These are phyloP conservation scores for Phytophthora melonis DNA, from an alignment of 352 stramenopile species.

Conservation along the genomic window DNA sequence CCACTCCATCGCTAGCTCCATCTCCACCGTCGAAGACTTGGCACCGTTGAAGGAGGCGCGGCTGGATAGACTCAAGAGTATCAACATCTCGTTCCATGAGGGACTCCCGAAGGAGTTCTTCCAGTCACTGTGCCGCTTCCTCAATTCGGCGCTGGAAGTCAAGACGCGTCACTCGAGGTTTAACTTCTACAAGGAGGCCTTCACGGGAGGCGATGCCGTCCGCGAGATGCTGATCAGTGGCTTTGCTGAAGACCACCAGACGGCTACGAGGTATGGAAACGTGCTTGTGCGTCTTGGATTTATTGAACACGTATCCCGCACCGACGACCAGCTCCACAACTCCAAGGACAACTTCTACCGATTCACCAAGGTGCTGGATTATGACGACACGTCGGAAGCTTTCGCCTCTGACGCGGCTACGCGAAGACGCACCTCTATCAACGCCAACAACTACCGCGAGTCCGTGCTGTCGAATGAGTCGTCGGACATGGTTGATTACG, in stretches of 20 bases:
- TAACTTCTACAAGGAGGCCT: conserved; percentile 90
- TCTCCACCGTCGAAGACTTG: conserved; percentile 59
- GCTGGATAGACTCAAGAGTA: conserved; percentile 76
- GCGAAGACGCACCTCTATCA: conserved; percentile 60
- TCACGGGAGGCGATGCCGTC: conserved; percentile 80
- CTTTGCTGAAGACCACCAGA: conserved; percentile 82
- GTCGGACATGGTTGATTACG: conserved; percentile 65
- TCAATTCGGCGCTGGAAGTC: conserved; percentile 78
- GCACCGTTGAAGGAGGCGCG: conserved; percentile 75
- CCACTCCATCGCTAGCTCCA: conserved; percentile 49
- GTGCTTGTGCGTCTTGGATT: conserved; percentile 83
- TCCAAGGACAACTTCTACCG: conserved; percentile 88
- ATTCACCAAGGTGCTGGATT: conserved; percentile 78
- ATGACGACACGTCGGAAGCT: conserved; percentile 50
- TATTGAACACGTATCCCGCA: conserved; percentile 87
- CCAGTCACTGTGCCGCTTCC: conserved; percentile 72
- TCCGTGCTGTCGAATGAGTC: conserved; percentile 78
- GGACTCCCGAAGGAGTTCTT: conserved; percentile 85
- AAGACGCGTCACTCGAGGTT: conserved; percentile 88
- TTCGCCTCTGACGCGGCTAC: conserved; percentile 41
- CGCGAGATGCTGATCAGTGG: conserved; percentile 78
- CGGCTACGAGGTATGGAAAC: conserved; percentile 75
- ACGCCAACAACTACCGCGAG: conserved; percentile 75
- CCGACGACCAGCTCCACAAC: conserved; percentile 83
- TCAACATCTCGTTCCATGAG: conserved; percentile 84